A percentile compares a stretch with the other conserved stretches of the same genome.
These are phyloP conservation scores for Rheum nobile DNA, from an alignment of 148 eudicot genomes.

Conservation along the genomic window DNA sequence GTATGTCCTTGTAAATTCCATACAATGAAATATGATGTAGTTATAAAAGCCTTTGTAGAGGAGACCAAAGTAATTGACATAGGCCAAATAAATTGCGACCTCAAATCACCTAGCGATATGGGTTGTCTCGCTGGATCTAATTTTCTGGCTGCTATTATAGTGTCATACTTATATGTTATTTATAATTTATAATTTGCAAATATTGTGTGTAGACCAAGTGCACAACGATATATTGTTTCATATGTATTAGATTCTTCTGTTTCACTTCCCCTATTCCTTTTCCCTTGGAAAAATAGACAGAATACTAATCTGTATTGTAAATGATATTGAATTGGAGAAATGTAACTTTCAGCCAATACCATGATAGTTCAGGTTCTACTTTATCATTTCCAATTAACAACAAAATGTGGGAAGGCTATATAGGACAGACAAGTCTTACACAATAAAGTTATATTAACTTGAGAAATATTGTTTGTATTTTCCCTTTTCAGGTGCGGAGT, in stretches of 20 bases:
- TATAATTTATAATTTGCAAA: neutral
- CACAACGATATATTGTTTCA: neutral
- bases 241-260: neutral
- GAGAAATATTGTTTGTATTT: neutral
- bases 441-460: neutral
- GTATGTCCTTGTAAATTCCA: conserved; percentile 25
- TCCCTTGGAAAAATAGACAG: neutral
- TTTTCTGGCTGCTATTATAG: neutral
- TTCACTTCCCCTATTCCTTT: neutral
- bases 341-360: neutral
- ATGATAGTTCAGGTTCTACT: neutral
- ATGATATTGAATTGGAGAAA: neutral
- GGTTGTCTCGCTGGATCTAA: neutral
- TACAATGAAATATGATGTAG: neutral
- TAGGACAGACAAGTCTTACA: neutral
- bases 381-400: neutral
- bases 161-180: neutral
- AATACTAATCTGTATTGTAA: neutral
- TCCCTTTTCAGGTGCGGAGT: conserved; percentile 62
- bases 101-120: neutral
- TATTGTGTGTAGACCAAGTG: neutral
- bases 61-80: neutral
- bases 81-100: neutral
- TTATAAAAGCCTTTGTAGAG: neutral
- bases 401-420: neutral